phyloP scores from a whole-genome alignment of 2,329 filamentous ascomycete species.

The Paecilomyces niveus region DNA sequence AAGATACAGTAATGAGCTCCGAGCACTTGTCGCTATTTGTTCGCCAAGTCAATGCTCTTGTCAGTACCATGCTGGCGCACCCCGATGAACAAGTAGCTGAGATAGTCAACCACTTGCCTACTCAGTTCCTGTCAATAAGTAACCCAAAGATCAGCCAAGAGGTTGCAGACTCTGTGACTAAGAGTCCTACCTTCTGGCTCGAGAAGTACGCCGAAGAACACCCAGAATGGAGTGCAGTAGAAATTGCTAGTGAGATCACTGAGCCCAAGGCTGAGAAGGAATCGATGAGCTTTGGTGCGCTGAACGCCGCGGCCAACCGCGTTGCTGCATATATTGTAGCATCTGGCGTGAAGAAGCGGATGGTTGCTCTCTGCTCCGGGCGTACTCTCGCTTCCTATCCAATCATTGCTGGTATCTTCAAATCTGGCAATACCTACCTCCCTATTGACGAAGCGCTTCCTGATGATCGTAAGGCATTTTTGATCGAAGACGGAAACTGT shows the following conservation, averaged over 20 bases:
- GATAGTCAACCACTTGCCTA: constrained; percentile 17
- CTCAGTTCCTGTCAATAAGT: constrained; percentile 16
- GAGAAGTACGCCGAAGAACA: constrained; percentile 16
- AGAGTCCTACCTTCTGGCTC: constrained; percentile 22
- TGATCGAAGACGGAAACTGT: constrained; percentile 20
- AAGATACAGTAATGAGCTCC: constrained; percentile 16
- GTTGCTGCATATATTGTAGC: constrained; percentile 18
- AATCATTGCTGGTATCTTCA: constrained; percentile 24
- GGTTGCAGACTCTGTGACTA: constrained; percentile 10
- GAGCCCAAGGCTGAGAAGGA: constrained; percentile 14
- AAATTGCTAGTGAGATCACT: constrained; percentile 17
- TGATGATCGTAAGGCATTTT: constrained; percentile 20
- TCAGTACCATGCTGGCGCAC: constrained; percentile 18
- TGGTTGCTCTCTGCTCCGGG: constrained; percentile 22
- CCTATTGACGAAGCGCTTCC: constrained; percentile 27
- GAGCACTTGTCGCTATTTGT: constrained; percentile 22
- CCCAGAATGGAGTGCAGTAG: constrained; percentile 22
- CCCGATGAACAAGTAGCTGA: constrained; percentile 18
- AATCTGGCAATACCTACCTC: constrained; percentile 28
- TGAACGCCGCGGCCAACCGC: constrained; percentile 16
- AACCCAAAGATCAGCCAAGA: constrained; percentile 10
- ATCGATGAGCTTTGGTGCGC: constrained; percentile 16
- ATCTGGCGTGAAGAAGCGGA: constrained; percentile 13
- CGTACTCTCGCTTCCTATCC: constrained; percentile 20
- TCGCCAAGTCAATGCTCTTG: constrained; percentile 21